These are phyloP conservation scores for Shiraia bambusicola DNA, from an alignment of 2,329 filamentous ascomycete species.

Conservation along the genomic window DNA sequence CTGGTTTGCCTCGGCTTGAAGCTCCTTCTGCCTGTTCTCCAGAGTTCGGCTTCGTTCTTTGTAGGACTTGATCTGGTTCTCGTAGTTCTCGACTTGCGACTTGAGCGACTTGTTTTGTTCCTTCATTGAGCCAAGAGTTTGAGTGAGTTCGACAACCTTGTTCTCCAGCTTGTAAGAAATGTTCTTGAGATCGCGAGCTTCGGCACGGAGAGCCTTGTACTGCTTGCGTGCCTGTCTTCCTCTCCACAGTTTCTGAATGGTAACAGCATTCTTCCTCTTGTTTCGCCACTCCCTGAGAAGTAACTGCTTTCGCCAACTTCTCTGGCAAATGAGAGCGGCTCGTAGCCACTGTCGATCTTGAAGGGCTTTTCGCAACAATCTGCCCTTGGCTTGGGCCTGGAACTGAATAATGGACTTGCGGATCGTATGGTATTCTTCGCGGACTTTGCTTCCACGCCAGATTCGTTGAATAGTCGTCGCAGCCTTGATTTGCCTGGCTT, in stretches of 20 bases:
- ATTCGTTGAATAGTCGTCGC: conserved; percentile 93
- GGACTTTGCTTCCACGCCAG: conserved; percentile 90
- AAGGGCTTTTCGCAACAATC: conserved; percentile 84
- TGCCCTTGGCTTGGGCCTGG: conserved; percentile 89
- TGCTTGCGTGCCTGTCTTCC: conserved; percentile 75
- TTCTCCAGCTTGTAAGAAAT: conserved; percentile 99
- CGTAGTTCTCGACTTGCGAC: conserved; percentile 91
- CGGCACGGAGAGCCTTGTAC: conserved; percentile 91
- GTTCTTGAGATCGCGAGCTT: conserved; percentile 96
- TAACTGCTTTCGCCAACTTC: conserved; percentile 79
- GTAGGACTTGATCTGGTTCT: conserved; percentile 94
- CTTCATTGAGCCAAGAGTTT: conserved; percentile 88
- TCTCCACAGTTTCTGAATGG: conserved; percentile 92
- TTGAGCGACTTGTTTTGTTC: conserved; percentile 88
- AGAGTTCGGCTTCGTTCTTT: conserved; percentile 87
- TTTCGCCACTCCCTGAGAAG: conserved; percentile 80
- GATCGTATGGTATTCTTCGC: conserved; percentile 75
- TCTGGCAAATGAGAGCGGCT: conserved; percentile 85
- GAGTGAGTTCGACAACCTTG: conserved; percentile 98
- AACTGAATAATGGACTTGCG: conserved; percentile 83
- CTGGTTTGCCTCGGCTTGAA: conserved; percentile 96
- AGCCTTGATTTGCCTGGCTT: conserved; percentile 79
- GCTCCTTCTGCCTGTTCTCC: conserved; percentile 86
- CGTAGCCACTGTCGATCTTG: conserved; percentile 84
- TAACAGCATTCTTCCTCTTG: conserved; percentile 84